phyloP scores from a whole-genome alignment of 768 basidiomycete species.

The Naganishia randhawae region DNA sequence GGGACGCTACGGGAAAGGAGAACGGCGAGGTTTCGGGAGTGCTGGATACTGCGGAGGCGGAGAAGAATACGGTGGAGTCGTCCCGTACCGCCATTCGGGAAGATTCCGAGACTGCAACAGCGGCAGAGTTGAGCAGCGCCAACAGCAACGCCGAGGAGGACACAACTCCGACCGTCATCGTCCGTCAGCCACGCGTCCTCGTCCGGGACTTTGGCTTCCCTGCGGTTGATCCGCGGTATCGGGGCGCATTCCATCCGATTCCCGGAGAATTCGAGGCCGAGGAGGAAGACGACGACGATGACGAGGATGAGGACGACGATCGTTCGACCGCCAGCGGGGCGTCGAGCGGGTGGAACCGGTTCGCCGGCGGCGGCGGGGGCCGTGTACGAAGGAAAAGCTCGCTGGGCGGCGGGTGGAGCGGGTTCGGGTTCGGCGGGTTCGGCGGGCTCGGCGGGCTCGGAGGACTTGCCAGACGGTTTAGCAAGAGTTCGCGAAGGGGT shows the following conservation, averaged over 20 bases:
- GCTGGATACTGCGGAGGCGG: neutral
- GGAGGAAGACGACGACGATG: conserved; percentile 16
- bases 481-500: conserved; percentile 18
- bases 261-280: no score
- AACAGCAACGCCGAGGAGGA: neutral
- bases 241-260: conserved; percentile 22
- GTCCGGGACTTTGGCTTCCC: conserved; percentile 9
- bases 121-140: neutral
- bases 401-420: conserved; percentile 7
- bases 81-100: neutral
- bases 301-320: conserved; percentile 19
- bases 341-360: conserved; percentile 7
- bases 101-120: neutral
- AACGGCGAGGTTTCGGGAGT: neutral
- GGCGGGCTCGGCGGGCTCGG: conserved; percentile 9
- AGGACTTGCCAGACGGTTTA: conserved; percentile 9
- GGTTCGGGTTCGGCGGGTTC: conserved; percentile 17
- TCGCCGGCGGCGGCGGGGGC: neutral
- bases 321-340: neutral
- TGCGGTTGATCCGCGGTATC: neutral
- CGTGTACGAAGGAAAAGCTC: conserved; percentile 12
- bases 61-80: neutral
- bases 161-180: neutral
- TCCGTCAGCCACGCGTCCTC: neutral
- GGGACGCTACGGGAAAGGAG: neutral